Evolutionary conservation across 2,329 filamentous ascomycete genomes (phyloP).

Genomic region (Graphilbum fragrans): DNA sequence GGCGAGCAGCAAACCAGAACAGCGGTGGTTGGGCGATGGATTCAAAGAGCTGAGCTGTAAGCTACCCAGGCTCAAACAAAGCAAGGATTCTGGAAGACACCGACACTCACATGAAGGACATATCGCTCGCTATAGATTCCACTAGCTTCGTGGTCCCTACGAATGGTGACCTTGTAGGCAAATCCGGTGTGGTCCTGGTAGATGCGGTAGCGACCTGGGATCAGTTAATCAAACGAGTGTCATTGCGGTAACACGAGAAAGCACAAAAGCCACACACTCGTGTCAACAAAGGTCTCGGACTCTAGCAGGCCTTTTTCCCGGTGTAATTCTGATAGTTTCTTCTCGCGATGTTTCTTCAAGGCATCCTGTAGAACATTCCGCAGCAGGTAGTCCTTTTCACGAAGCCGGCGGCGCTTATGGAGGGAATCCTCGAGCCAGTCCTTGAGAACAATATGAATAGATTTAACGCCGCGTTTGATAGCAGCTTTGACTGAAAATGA

Average conservation of each 20-base stretch:
- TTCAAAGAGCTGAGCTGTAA: constrained; percentile 49
- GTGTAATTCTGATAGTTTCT: constrained; percentile 20
- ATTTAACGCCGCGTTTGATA: background rate
- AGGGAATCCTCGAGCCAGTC: constrained; percentile 43
- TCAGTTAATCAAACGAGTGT: too few relatives aligned
- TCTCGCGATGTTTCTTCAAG: constrained; percentile 4
- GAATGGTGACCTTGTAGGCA: constrained; percentile 49
- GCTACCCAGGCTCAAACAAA: background rate
- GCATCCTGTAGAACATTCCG: constrained; percentile 3
- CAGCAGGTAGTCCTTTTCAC: constrained; percentile 28
- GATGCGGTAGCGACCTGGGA: constrained; percentile 49
- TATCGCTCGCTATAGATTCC: constrained; percentile 45
- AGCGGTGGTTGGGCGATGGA: constrained; percentile 44
- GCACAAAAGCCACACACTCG: too few relatives aligned
- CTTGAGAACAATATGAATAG: constrained; percentile 27
- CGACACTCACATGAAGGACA: constrained; percentile 37
- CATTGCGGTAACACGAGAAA: too few relatives aligned
- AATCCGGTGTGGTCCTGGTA: constrained; percentile 53
- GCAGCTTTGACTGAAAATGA: background rate
- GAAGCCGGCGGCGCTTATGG: constrained; percentile 13
- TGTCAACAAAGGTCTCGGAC: constrained; percentile 32
- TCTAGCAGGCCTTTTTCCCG: constrained; percentile 17
- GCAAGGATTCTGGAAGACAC: background rate
- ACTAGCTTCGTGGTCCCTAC: constrained; percentile 31
- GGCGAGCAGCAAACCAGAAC: constrained; percentile 48